Percentiles rank a stretch among this genome's conserved stretches.
Evolutionary conservation across 495 filamentous ascomycete genomes (phyloP).

Genomic region (Tuber melanosporum): DNA sequence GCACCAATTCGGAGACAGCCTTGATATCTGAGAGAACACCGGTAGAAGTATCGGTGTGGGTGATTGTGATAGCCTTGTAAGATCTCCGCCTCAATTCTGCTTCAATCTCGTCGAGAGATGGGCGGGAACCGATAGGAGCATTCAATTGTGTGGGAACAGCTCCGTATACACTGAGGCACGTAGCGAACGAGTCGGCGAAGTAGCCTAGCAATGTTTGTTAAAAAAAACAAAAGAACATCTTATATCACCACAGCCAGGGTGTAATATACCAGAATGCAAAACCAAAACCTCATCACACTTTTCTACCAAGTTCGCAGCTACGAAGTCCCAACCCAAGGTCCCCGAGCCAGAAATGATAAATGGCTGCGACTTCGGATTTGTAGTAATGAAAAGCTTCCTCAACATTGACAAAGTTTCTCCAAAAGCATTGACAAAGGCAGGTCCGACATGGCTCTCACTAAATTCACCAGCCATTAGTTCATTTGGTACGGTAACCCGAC

Average conservation of each 20-base stretch:
- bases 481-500: not conserved
- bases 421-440: slow-evolving; percentile 81
- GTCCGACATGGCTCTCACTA: slow-evolving; percentile 87
- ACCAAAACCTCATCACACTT: slow-evolving; percentile 83
- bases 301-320: slow-evolving; percentile 84
- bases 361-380: slow-evolving; percentile 72
- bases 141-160: slow-evolving; percentile 81
- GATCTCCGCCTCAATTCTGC: slow-evolving; percentile 75
- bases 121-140: slow-evolving; percentile 78
- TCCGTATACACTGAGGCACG: slow-evolving; percentile 86
- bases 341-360: slow-evolving; percentile 92
- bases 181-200: slow-evolving; percentile 91
- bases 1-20: slow-evolving; percentile 71
- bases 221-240: not conserved
- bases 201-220: slow-evolving; percentile 54
- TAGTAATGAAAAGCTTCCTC: slow-evolving; percentile 87
- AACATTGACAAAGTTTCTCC: slow-evolving; percentile 81
- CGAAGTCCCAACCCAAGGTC: slow-evolving; percentile 92
- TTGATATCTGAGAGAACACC: slow-evolving; percentile 89
- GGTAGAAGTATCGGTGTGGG: slow-evolving; percentile 94
- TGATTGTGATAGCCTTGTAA: slow-evolving; percentile 89
- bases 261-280: slow-evolving; percentile 57
- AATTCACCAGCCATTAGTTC: not conserved
- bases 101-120: slow-evolving; percentile 81
- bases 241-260: not conserved